Percentiles rank a stretch among this genome's conserved stretches.
phyloP scores from a whole-genome alignment of 1,284 basidiomycete species.

The Thelephora terrestris region DNA sequence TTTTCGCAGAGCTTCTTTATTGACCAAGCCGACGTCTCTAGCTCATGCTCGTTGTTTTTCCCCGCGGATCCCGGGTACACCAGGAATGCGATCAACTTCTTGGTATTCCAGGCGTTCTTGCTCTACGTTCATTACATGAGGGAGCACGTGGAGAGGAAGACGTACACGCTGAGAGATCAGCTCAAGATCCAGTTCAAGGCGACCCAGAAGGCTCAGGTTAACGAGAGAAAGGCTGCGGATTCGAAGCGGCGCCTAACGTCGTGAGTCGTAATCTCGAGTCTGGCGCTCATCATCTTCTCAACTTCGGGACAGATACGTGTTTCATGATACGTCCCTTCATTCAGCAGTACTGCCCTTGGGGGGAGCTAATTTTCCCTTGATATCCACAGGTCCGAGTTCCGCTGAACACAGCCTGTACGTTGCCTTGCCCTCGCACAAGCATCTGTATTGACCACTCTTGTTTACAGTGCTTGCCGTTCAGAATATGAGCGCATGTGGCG shows the following conservation, averaged over 20 bases:
- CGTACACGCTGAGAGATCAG: constrained; percentile 55
- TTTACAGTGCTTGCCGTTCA: constrained; percentile 71
- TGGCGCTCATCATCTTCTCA: not conserved
- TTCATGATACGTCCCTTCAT: constrained; percentile 48
- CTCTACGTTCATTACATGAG: constrained; percentile 48
- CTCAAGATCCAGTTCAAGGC: constrained; percentile 72
- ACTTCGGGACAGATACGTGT: constrained; percentile 46
- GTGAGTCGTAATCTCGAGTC: constrained; percentile 26
- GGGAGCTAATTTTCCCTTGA: constrained; percentile 12
- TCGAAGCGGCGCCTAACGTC: constrained; percentile 76
- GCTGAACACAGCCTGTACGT: constrained; percentile 77
- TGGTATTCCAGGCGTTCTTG: constrained; percentile 51
- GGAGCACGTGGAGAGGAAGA: constrained; percentile 45
- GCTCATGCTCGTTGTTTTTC: constrained; percentile 42
- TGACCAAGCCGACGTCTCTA: constrained; percentile 15
- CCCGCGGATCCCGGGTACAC: constrained; percentile 43
- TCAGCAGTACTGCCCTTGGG: not conserved
- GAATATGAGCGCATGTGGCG: constrained; percentile 72
- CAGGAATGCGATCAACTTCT: constrained; percentile 53
- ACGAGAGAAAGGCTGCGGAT: constrained; percentile 71
- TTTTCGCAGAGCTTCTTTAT: not conserved
- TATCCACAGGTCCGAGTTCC: constrained; percentile 75
- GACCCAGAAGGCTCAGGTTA: constrained; percentile 78
- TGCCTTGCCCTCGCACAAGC: constrained; percentile 1
- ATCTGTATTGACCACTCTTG: not conserved